phyloP scores from a whole-genome alignment of 208 protist genomes.

The Chromosphaera perkinsii region DNA sequence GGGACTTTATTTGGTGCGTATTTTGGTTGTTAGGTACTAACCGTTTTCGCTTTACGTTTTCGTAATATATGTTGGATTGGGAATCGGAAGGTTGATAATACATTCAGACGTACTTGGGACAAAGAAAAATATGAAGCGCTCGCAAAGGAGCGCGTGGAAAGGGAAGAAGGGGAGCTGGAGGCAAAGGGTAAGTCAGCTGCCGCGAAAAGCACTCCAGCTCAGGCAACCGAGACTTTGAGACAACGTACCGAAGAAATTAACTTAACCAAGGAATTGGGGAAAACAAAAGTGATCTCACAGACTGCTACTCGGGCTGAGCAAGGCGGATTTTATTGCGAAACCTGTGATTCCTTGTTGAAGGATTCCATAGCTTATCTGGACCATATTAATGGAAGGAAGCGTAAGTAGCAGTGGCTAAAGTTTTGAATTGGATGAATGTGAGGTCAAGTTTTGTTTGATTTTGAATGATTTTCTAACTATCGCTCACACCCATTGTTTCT shows the following conservation, averaged over 20 bases:
- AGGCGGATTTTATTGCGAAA: conserved; percentile 38
- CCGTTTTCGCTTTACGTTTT: no score
- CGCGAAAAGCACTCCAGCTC: background rate
- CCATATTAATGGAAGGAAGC: conserved; percentile 37
- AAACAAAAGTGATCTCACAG: conserved; percentile 14
- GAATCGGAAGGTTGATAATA: no score
- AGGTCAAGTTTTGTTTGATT: no score
- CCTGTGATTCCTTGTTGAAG: conserved; percentile 28
- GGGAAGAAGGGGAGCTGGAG: background rate
- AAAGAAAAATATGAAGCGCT: conserved; percentile 9
- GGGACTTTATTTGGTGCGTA: no score
- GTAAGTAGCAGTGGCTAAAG: no score
- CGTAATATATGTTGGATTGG: no score
- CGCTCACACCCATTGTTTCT: background rate
- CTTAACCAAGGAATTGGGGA: conserved; percentile 14
- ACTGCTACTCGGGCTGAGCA: background rate
- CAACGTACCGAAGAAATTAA: conserved; percentile 6
- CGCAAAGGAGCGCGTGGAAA: background rate
- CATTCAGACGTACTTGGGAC: conserved; percentile 21
- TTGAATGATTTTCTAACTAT: no score
- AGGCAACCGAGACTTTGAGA: background rate
- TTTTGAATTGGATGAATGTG: no score
- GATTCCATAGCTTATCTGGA: conserved; percentile 35
- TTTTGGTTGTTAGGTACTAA: no score
- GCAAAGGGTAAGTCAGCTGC: background rate